These are phyloP conservation scores for Plasmodium sp. DNA, from an alignment of 169 alveolate species.

Conservation along the genomic window DNA sequence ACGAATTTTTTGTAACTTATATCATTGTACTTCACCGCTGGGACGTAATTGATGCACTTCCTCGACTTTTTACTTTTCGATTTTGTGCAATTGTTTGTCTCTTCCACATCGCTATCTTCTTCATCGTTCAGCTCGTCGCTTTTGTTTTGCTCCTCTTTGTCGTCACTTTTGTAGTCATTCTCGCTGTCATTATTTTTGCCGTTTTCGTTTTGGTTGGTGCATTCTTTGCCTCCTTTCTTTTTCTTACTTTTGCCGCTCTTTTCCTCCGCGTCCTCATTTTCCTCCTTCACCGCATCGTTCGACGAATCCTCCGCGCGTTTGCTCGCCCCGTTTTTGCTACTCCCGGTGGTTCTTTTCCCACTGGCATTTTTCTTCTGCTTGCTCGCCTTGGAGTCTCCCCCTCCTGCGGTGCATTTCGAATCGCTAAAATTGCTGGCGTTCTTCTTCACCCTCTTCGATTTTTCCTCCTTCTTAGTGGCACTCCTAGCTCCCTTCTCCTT, in stretches of 20 bases:
- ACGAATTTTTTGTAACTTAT: constrained; percentile 58
- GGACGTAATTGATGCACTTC: constrained; percentile 25
- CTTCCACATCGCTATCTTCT: constrained; percentile 63
- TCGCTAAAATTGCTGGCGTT: not conserved
- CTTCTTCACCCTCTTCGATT: constrained; percentile 3
- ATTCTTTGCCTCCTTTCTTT: not conserved
- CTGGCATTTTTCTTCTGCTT: not conserved
- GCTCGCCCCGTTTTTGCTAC: not conserved
- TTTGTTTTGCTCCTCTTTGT: not conserved
- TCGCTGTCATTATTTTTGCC: not conserved
- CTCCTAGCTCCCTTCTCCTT: not conserved
- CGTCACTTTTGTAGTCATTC: constrained; percentile 19
- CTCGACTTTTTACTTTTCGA: constrained; percentile 23
- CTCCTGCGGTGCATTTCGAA: not conserved
- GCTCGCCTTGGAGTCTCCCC: not conserved
- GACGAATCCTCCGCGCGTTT: not conserved
- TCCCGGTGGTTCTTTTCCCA: not conserved
- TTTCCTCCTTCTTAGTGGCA: not conserved
- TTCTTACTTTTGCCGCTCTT: not conserved
- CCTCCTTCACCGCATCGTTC: not conserved
- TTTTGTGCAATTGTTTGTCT: constrained; percentile 17
- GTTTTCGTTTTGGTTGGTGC: not conserved
- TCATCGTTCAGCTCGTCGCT: constrained; percentile 17
- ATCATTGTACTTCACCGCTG: constrained; percentile 43
- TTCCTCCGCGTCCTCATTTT: not conserved